phyloP scores from a whole-genome alignment of 345 rosid species.

The Salix viminalis region DNA sequence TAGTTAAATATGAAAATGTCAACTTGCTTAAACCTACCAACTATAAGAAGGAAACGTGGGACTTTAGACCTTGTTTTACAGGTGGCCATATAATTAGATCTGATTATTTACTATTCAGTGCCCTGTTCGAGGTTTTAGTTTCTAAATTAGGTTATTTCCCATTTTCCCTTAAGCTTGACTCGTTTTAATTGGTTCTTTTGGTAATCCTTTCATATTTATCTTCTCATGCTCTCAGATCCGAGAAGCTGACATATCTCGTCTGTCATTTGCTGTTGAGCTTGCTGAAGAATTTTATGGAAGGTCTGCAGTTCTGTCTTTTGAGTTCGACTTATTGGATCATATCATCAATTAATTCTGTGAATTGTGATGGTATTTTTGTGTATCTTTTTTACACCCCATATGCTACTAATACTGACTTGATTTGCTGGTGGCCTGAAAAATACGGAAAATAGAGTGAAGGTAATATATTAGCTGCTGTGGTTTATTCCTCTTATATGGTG shows the following conservation, averaged over 20 bases:
- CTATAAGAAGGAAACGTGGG: background rate
- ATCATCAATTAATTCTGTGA: conserved; percentile 2
- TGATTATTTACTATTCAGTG: background rate
- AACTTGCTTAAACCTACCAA: background rate
- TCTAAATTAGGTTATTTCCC: background rate
- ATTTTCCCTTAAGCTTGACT: conserved; percentile 1
- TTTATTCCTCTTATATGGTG: conserved; percentile 12
- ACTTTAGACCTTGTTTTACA: background rate
- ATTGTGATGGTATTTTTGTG: conserved; percentile 2
- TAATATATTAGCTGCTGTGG: conserved; percentile 32
- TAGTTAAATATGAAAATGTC: background rate
- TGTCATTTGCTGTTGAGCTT: conserved; percentile 98
- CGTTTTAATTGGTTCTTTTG: conserved; percentile 8
- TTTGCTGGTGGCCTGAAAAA: conserved; percentile 33
- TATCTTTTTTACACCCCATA: background rate
- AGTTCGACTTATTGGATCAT: conserved; percentile 5
- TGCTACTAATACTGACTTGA: conserved; percentile 37
- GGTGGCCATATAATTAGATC: background rate
- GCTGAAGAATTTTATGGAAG: conserved; percentile 99
- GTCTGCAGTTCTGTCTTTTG: conserved; percentile 34
- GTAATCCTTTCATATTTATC: conserved; percentile 11
- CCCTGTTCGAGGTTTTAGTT: background rate
- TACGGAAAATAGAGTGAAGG: conserved; percentile 79
- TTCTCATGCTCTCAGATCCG: conserved; percentile 54
- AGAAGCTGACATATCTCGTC: conserved; percentile 97